Conservation (phyloP, 306 rosid genomes). For the Fragaria vesca region DNA sequence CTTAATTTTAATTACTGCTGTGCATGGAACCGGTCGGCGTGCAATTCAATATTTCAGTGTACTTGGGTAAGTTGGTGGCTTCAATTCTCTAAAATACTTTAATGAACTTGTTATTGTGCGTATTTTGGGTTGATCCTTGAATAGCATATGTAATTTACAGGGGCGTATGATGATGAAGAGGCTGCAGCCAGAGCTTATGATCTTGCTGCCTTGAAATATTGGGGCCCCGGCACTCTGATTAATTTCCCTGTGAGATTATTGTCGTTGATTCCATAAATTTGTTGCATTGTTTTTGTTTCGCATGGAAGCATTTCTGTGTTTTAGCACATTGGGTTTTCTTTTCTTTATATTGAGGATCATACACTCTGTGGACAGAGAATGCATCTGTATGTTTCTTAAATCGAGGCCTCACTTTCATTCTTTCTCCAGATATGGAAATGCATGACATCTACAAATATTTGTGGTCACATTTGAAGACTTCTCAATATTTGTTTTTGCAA, state of each 20-base stretch:
- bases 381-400: background rate
- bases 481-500: background rate
- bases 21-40: constrained; percentile 43
- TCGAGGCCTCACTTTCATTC: background rate
- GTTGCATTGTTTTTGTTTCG: background rate
- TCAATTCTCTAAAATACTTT: background rate
- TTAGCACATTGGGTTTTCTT: background rate
- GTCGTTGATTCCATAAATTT: background rate
- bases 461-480: background rate
- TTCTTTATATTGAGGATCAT: background rate
- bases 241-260: constrained; percentile 82
- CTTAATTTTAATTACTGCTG: constrained; percentile 25
- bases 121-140: constrained; percentile 8
- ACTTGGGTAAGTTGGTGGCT: constrained; percentile 73
- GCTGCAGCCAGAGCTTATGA: constrained; percentile 99
- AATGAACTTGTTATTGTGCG: constrained; percentile 1
- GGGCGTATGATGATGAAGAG: constrained; percentile 98
- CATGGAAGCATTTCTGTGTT: background rate
- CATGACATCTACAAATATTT: background rate
- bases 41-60: constrained; percentile 57
- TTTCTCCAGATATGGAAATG: constrained; percentile 7
- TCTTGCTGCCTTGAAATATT: constrained; percentile 96
- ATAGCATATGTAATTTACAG: constrained; percentile 37
- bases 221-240: constrained; percentile 99
- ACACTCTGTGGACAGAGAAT: background rate